Conservation (phyloP, 129 eudicot genomes). For the Daucus carota region DNA sequence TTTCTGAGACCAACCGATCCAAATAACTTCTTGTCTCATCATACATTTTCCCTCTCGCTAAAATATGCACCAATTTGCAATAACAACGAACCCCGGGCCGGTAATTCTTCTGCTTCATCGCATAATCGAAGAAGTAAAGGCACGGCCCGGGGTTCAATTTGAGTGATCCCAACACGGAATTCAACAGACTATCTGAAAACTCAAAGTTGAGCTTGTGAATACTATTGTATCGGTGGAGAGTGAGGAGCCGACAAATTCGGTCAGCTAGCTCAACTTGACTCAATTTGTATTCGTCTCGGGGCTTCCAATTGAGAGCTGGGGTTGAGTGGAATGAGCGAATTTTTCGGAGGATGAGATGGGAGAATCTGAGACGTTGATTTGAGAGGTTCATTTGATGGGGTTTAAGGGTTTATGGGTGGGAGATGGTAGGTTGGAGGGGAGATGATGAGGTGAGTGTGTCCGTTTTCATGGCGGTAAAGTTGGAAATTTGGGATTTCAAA, state of each 20-base stretch:
- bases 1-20: conserved; percentile 31
- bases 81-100: conserved; percentile 41
- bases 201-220: conserved; percentile 32
- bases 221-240: conserved; percentile 56
- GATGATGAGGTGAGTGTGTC: neutral
- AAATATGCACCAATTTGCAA: conserved; percentile 53
- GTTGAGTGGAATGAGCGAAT: conserved; percentile 23
- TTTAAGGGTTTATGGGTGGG: neutral
- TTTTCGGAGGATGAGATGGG: conserved; percentile 11
- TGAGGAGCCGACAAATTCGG: conserved; percentile 55
- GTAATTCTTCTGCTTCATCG: conserved; percentile 32
- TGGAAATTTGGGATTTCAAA: neutral
- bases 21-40: conserved; percentile 45
- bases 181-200: conserved; percentile 49
- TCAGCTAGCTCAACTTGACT: conserved; percentile 31
- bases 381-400: neutral
- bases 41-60: conserved; percentile 61
- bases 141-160: conserved; percentile 44
- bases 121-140: conserved; percentile 57
- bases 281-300: conserved; percentile 20
- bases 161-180: conserved; percentile 39
- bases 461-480: neutral
- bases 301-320: conserved; percentile 16
- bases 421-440: neutral
- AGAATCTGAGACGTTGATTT: neutral